Base-by-base conservation (phyloP, 1,284 basidiomycete genomes). In the Trametes versicolor region DNA sequence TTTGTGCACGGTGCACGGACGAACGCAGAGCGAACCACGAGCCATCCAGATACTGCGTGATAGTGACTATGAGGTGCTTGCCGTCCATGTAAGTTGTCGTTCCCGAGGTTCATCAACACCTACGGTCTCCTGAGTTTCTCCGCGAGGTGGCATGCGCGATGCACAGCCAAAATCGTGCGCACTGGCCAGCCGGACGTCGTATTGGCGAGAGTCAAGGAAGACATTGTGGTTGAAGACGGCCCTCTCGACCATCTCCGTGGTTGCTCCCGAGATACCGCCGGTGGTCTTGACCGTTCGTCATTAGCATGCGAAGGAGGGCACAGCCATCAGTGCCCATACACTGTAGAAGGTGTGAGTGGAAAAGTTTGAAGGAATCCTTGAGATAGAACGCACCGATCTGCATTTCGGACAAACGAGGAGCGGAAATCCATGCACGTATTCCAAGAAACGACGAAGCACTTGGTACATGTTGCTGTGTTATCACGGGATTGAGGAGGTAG, bases 261-360 rank as follows among this genome's bases (percentile, higher is more conserved):
- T 45, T 45, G 54, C 8, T 25, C 39, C 61, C 61, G 61, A 62
- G 32, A 54, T 57, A 52, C 48, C 21, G 21, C 61, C 61, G 61
- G n/a, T 2, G 8, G 41, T 3, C 15, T 15, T 17, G 2, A 32
- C 5, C 53, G 23, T 25, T 19, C 13, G 25, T 21, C 36, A 21
- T 48, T 10, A n/a, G 50, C 49, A 34, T 29, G 25, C 49, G 23
- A 34, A 32, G 21, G 43, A 17, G 23, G 29, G 23, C 50, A 52
- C 34, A 19, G 29, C 37, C 34, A 19, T 32, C 34, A 19, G n/a
- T 47, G 21, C 13, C n/a, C 4, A 49, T 58, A 58, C 25, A 8
- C 55, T 25, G 21, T n/a, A 37, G 21, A 49, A 49, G 25, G 34
- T 5, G 45, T 43, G 37, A 13, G 39, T 39, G 37, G 34, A 4